Conservation (phyloP, 2,329 filamentous ascomycete species). For the Ophiostoma australiae region DNA sequence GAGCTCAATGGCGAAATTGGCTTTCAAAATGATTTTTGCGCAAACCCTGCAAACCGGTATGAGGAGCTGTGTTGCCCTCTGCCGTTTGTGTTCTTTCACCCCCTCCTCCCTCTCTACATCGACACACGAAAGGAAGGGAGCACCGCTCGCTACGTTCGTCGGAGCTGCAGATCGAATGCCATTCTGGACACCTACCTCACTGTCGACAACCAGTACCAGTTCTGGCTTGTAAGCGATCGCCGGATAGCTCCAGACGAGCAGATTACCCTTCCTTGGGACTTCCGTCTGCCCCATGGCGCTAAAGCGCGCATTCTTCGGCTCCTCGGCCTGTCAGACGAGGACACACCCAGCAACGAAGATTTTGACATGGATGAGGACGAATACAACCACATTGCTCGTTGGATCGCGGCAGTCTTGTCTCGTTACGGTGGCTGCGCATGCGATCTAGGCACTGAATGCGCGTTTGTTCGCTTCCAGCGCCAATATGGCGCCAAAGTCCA, state of each 20-base stretch:
- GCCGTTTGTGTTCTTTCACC: slow-evolving; percentile 83
- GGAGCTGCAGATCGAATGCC: slow-evolving; percentile 90
- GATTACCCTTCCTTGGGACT: slow-evolving; percentile 65
- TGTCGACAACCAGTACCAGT: slow-evolving; percentile 73
- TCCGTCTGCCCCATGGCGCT: slow-evolving; percentile 53
- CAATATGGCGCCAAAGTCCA: slow-evolving; percentile 39
- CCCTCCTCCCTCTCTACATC: slow-evolving; percentile 82
- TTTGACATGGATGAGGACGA: slow-evolving; percentile 56
- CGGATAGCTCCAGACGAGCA: slow-evolving; percentile 62
- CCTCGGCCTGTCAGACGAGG: slow-evolving; percentile 60
- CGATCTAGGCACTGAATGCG: slow-evolving; percentile 57
- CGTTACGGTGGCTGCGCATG: slow-evolving; percentile 79
- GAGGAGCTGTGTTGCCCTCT: slow-evolving; percentile 58
- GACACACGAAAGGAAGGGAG: slow-evolving; percentile 87
- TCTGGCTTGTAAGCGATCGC: slow-evolving; percentile 83
- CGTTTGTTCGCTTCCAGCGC: slow-evolving; percentile 59
- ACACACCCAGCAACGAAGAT: slow-evolving; percentile 44
- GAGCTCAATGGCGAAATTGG: slow-evolving; percentile 76
- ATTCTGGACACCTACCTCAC: slow-evolving; percentile 80
- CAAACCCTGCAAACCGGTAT: slow-evolving; percentile 62
- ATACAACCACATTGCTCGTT: slow-evolving; percentile 56
- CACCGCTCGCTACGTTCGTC: slow-evolving; percentile 77
- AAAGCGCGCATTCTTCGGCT: slow-evolving; percentile 52
- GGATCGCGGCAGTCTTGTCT: slow-evolving; percentile 65
- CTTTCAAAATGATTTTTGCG: slow-evolving; percentile 67